Percentiles rank a stretch among this genome's conserved stretches.
phyloP scores from a whole-genome alignment of 176 grass and related monocot genomes.

The Panicum miliaceum region DNA sequence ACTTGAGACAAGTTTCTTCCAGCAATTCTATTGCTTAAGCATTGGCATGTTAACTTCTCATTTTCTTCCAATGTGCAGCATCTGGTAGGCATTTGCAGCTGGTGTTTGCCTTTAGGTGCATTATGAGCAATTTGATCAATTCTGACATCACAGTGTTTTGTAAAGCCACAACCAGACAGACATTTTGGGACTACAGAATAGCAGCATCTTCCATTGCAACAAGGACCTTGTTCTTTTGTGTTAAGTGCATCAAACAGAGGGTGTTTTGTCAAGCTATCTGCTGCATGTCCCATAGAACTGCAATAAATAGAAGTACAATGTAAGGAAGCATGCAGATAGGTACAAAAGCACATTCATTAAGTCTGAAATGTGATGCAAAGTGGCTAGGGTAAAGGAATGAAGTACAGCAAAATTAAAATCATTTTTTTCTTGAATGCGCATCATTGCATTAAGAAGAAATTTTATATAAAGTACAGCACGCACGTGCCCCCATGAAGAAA shows the following conservation, averaged over 20 bases:
- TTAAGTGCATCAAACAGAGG: constrained; percentile 43
- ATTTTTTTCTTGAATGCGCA: neutral
- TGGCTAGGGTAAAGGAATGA: neutral
- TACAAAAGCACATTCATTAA: constrained; percentile 17
- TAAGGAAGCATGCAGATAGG: constrained; percentile 38
- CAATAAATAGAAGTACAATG: constrained; percentile 39
- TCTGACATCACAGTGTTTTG: constrained; percentile 44
- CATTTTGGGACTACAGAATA: constrained; percentile 52
- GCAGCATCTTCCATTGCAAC: constrained; percentile 52
- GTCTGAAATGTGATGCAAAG: constrained; percentile 24
- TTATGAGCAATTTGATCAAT: constrained; percentile 44
- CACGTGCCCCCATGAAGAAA: neutral
- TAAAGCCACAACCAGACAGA: constrained; percentile 44
- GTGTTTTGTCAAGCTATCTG: constrained; percentile 40
- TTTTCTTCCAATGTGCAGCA: constrained; percentile 41
- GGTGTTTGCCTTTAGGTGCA: constrained; percentile 39
- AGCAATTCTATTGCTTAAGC: constrained; percentile 55
- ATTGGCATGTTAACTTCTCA: constrained; percentile 62
- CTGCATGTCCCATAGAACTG: constrained; percentile 55
- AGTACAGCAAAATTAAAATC: neutral
- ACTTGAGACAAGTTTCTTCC: constrained; percentile 41
- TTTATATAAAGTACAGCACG: too few species aligned
- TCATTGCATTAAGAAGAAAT: neutral
- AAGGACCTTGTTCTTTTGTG: constrained; percentile 49
- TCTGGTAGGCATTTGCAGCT: constrained; percentile 43